Percentiles rank a stretch among this genome's conserved stretches.
Evolutionary conservation across 2,329 filamentous ascomycete genomes (phyloP).

Genomic region (Botrytis tulipae): DNA sequence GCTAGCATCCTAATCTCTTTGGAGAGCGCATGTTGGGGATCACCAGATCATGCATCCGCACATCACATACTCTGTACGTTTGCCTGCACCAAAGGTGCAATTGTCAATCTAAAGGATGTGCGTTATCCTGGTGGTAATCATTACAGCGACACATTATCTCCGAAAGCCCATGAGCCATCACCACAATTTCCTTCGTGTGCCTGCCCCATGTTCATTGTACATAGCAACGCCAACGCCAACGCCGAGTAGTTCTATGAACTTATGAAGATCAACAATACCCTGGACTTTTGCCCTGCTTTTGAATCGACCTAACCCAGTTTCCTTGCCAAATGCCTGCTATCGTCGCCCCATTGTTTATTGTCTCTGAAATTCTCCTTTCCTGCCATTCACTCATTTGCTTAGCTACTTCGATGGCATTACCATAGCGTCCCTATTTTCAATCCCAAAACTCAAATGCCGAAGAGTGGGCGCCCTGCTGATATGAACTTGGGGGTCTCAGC

Average conservation of each 20-base stretch:
- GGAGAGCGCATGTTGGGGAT: background rate
- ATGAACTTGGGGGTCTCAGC: constrained; percentile 9
- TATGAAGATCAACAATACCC: constrained; percentile 12
- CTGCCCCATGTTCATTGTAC: background rate
- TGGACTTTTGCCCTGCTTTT: background rate
- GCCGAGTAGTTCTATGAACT: constrained; percentile 4
- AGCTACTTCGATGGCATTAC: background rate
- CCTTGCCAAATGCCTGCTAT: background rate
- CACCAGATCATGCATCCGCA: background rate
- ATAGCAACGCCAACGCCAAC: background rate
- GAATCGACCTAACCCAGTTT: background rate
- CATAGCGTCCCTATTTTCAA: background rate
- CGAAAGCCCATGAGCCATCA: background rate
- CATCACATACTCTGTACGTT: background rate
- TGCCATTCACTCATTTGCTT: background rate
- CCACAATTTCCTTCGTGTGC: constrained; percentile 6
- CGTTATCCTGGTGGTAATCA: constrained; percentile 13
- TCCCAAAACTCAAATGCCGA: constrained; percentile 2
- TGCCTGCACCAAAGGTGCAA: background rate
- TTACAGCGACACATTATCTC: background rate
- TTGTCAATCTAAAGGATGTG: constrained; percentile 4
- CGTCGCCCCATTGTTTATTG: constrained; percentile 1
- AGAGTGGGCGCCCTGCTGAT: constrained; percentile 10
- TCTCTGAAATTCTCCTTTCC: constrained; percentile 3
- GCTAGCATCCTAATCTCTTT: background rate